phyloP scores from a whole-genome alignment of 2,329 filamentous ascomycete genomes.

The Aureobasidium sp. region DNA sequence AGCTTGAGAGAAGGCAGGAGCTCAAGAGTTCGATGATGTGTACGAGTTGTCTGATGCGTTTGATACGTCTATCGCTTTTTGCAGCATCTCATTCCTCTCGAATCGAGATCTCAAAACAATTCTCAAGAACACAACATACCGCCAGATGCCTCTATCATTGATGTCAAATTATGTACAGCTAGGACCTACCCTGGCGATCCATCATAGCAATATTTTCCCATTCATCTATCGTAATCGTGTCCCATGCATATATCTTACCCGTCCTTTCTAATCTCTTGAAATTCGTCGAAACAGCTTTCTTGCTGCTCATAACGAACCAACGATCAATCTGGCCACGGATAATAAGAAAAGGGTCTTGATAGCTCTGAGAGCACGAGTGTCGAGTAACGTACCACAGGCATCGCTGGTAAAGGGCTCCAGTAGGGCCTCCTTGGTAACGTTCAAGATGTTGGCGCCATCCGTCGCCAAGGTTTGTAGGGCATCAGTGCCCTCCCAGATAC shows the following conservation, averaged over 20 bases:
- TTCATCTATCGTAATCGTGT: background rate
- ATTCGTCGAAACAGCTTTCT: background rate
- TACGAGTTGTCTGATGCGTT: background rate
- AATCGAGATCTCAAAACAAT: no score
- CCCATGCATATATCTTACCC: background rate
- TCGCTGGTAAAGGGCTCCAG: constrained; percentile 9
- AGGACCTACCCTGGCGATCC: background rate
- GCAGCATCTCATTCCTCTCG: background rate
- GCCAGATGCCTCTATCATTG: background rate
- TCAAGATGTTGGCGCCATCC: background rate
- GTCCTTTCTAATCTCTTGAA: no score
- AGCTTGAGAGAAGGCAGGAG: background rate
- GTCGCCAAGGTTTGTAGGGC: background rate
- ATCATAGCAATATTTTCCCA: background rate
- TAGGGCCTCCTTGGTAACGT: constrained; percentile 8
- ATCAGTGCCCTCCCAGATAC: constrained; percentile 12
- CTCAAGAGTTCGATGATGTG: background rate
- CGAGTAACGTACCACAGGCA: constrained; percentile 9
- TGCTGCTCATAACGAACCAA: background rate
- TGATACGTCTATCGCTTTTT: background rate
- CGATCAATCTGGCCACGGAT: constrained; percentile 7
- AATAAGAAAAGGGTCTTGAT: background rate
- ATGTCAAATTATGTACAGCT: background rate
- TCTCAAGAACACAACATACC: background rate
- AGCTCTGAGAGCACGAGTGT: background rate